Percentiles rank a stretch among this genome's conserved stretches.
These are phyloP conservation scores for Yamadazyma tumulicola DNA, from an alignment of 805 yeast species.

Conservation along the genomic window DNA sequence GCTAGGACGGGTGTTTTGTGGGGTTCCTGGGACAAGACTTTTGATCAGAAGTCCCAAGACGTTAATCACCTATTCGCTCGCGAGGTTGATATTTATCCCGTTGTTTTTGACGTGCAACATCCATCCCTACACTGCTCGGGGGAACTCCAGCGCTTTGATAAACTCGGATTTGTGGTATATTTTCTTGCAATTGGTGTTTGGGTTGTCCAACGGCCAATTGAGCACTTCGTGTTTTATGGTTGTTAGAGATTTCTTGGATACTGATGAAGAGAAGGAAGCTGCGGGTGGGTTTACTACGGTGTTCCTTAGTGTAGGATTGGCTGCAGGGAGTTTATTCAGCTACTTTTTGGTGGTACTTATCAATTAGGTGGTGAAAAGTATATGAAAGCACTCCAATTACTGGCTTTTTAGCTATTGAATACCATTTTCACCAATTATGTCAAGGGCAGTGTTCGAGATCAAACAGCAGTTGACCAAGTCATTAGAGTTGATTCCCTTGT, in stretches of 20 bases:
- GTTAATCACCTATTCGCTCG: slow-evolving; percentile 52
- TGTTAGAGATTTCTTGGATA: slow-evolving; percentile 56
- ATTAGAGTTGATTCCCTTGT: no score
- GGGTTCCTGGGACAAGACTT: slow-evolving; percentile 37
- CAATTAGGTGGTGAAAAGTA: no score
- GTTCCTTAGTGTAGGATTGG: slow-evolving; percentile 72
- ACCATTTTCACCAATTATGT: no score
- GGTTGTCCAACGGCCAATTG: slow-evolving; percentile 84
- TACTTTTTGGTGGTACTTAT: slow-evolving; percentile 53
- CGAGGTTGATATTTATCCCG: slow-evolving; percentile 63
- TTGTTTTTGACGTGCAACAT: slow-evolving; percentile 67
- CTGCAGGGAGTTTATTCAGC: slow-evolving; percentile 74
- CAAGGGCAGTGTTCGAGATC: no score
- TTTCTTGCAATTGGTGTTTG: slow-evolving; percentile 70
- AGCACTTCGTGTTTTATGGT: slow-evolving; percentile 77
- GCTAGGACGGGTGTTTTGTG: slow-evolving; percentile 69
- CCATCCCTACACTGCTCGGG: slow-evolving; percentile 27
- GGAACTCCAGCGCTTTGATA: slow-evolving; percentile 35
- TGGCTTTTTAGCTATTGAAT: no score
- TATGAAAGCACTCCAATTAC: no score
- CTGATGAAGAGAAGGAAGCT: slow-evolving; percentile 73
- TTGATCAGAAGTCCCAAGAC: slow-evolving; percentile 39
- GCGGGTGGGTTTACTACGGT: slow-evolving; percentile 93
- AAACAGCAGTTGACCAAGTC: no score
- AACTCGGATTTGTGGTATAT: slow-evolving; percentile 67